phyloP scores from a whole-genome alignment of 2,329 filamentous ascomycete genomes.

The Colletotrichum cuscutae region DNA sequence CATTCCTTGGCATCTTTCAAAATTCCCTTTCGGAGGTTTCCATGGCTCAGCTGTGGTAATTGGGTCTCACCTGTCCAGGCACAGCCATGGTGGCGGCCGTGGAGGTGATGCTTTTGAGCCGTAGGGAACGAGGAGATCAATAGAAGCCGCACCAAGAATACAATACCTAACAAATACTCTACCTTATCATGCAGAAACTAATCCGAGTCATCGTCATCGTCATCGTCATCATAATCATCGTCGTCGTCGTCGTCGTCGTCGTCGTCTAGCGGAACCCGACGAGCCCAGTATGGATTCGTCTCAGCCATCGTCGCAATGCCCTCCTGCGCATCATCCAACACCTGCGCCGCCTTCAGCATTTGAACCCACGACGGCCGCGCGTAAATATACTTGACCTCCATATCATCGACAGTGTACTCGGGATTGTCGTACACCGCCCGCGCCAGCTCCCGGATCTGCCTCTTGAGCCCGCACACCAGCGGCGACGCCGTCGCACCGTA shows the following conservation, averaged over 20 bases:
- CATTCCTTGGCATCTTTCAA: neutral
- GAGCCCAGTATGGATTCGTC: neutral
- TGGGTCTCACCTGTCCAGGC: neutral
- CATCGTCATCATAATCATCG: neutral
- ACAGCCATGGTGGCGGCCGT: neutral
- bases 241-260: neutral
- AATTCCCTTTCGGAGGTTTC: neutral
- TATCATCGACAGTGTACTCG: neutral
- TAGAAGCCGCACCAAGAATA: neutral
- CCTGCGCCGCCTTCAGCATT: neutral
- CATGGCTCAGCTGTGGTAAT: neutral
- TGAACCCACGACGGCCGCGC: neutral
- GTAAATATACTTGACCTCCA: neutral
- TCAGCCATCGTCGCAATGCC: neutral
- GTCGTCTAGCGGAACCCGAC: neutral
- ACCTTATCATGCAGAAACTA: too few relatives aligned
- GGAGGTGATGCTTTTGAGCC: constrained; percentile 13
- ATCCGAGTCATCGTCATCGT: neutral
- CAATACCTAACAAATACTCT: too few relatives aligned
- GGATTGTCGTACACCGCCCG: neutral
- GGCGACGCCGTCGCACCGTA: neutral
- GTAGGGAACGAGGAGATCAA: neutral
- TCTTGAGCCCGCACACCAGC: neutral
- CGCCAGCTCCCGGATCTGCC: neutral
- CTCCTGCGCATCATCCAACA: neutral